Base-by-base conservation (phyloP, 2,329 filamentous ascomycete species). In the Aspergillus spinulosporus region DNA sequence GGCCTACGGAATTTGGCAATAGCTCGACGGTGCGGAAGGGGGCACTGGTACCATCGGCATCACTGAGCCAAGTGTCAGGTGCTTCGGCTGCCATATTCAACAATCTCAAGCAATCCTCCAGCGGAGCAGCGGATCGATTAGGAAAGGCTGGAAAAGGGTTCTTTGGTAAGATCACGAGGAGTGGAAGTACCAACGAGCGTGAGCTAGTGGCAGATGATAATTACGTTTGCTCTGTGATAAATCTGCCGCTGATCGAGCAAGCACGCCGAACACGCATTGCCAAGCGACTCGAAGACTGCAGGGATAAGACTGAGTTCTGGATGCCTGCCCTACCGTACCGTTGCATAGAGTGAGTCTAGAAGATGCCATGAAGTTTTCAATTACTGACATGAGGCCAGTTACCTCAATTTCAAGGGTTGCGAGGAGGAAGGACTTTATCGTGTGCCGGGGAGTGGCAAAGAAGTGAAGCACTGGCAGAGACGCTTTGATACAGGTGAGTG, bases 231-330 rank as follows among this genome's bases (percentile, higher is more conserved):
- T 90, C 88, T 64, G 86, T 96, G 43, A 90, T 97, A 71, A 96
- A 94, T 66, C 79, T 89, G 49, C 91, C 92, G 1, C 78, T 97
- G 31, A 82, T 96, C 28, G 88, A 96, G 71, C 93, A 97, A 75
- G 92, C 92, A 5, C 86, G 93, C n/a, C 80, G 87, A 61, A 97
- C 93, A 0, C 84, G 93, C 61, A 97, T 97, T 69, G 95, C 92
- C 5, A 95, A 93, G 74, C 85, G 88, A 32, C 78, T 97, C 43
- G 90, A 95, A 68, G 85, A 89, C 59, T 96, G 92, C 7, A 85
- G 88, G 60, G 93, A 97, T 69, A 97, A 97, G 80, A 97, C 93
- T 0, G 93, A 97, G 69, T 97, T 95, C 69, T 97, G 93, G 93
- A 96, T 97, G 92, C 93, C 93, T 9, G 90, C 92, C 5, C 87